phyloP scores from a whole-genome alignment of 495 filamentous ascomycete genomes.

The Lasiosphaeria ovina region DNA sequence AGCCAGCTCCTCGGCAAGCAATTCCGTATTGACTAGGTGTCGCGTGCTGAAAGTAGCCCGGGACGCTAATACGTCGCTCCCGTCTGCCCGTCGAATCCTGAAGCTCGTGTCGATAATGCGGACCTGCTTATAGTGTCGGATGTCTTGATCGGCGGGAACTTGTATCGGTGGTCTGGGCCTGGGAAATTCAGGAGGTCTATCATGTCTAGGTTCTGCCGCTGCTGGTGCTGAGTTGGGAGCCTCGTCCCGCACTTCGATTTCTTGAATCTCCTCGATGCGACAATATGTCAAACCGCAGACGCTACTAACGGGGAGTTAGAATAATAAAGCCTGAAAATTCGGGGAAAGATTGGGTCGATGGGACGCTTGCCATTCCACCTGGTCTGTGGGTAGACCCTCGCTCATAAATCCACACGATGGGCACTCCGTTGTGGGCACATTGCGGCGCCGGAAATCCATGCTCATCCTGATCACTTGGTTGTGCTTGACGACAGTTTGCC shows the following conservation, averaged over 20 bases:
- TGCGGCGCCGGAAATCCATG: conserved; percentile 2
- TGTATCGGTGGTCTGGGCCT: not conserved
- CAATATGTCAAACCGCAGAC: not conserved
- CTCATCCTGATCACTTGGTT: conserved; percentile 1
- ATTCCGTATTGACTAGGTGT: not conserved
- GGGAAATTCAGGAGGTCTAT: not conserved
- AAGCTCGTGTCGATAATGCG: not conserved
- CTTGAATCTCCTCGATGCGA: conserved; percentile 3
- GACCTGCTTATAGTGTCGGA: not conserved
- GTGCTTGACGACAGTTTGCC: not conserved
- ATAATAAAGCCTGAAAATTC: not conserved
- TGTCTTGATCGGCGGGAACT: not conserved
- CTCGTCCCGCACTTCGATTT: not conserved
- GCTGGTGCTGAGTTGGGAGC: not conserved
- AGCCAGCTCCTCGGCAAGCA: not conserved
- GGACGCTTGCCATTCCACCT: not conserved
- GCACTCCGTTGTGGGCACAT: not conserved
- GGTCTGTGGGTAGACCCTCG: not conserved
- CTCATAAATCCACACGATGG: conserved; percentile 3
- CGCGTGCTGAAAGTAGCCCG: not conserved
- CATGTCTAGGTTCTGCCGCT: not conserved
- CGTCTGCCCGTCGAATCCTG: not conserved
- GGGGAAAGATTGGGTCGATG: not conserved
- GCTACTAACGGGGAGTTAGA: not conserved
- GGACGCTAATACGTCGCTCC: not conserved